Evolutionary conservation across 345 rosid genomes (phyloP), one percentile per base, ranked within the genome.

Genomic region (Cardiospermum halicacabum): DNA sequence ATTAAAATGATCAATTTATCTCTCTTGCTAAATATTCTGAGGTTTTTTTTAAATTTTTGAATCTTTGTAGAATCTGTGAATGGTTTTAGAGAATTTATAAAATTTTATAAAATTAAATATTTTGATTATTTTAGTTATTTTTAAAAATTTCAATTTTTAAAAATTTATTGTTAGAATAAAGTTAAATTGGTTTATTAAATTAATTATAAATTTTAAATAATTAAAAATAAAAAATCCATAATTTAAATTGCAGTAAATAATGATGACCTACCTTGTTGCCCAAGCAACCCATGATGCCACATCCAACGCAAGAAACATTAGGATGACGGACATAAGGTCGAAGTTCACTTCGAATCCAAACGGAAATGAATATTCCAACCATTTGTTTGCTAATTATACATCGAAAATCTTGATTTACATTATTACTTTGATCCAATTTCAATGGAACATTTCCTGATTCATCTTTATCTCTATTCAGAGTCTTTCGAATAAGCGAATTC

Each of bases 201-300:
- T n/a, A n/a, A n/a, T n/a, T n/a, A n/a, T n/a, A n/a, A n/a, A n/a
- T n/a, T n/a, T n/a, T n/a, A n/a, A n/a, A n/a, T n/a, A n/a, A n/a
- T n/a, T n/a, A n/a, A n/a, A n/a, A n/a, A n/a, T n/a, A n/a, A n/a
- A n/a, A n/a, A n/a, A n/a, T n/a, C n/a, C n/a, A n/a, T n/a, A n/a
- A n/a, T n/a, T n/a, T n/a, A n/a, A n/a, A n/a, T 30, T 56, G 16
- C 24, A 19, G 16, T 47, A 48, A 21, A 40, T n/a, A 11, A 31
- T 21, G 58, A 18, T 13, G 62, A 86, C 96, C 85, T 89, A 89
- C 96, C 90, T 89, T 89, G 71, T 89, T 86, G 58, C 96, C 96
- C 6, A 89, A 77, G 85, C 89, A 84, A 65, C 96, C 85, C 82
- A 89, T 81, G 49, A 89, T 66, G 68, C 96, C 96, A 53, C 96